Evolutionary conservation across 768 basidiomycete species (phyloP), one percentile per base, ranked within the genome.

Genomic region (Porphyrellus cyaneotinctus): DNA sequence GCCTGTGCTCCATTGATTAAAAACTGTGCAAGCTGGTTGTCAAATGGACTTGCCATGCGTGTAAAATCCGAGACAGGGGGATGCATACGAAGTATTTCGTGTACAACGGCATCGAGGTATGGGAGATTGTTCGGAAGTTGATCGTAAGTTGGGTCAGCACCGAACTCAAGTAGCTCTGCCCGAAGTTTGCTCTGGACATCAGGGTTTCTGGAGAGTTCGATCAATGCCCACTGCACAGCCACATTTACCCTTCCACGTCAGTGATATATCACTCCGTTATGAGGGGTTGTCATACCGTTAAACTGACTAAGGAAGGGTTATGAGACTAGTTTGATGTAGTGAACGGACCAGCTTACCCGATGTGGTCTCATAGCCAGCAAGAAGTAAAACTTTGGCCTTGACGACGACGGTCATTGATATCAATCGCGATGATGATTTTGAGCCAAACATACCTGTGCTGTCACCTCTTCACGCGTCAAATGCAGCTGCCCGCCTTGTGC

Each of bases 21-120:
- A 28, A 0, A 17, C 1, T 11, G 38, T 6, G n/a, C 5, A 6
- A 36, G 18, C 18, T 2, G 23, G 15, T 6, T 2, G 22, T 23
- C 17, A 4, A 26, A 9, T 6, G 17, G 3, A 48, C 48, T 41
- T 39, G 37, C 62, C 50, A 56, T 59, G 15, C 63, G 59, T 14
- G 44, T 14, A 17, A 58, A 41, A 17, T 72, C 67, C 1, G 39
- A 24, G 12, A 77, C 47, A 4, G 77, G 72, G 18, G 79, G 67
- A 54, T 81, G 76, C 4, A 78, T 20, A 7, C 78, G 70, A 13
- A 81, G 68, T 0, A 66, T 67, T 58, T 80, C 80, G 37, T 74
- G 74, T 1, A 75, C 72, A 4, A 79, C 70, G 0, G 78, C 76
- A 57, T 83, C 81, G 6, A 84, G 77, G 59, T 79, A 83, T 0